phyloP scores from a whole-genome alignment of 495 filamentous ascomycete species.

The Thozetella sp. region DNA sequence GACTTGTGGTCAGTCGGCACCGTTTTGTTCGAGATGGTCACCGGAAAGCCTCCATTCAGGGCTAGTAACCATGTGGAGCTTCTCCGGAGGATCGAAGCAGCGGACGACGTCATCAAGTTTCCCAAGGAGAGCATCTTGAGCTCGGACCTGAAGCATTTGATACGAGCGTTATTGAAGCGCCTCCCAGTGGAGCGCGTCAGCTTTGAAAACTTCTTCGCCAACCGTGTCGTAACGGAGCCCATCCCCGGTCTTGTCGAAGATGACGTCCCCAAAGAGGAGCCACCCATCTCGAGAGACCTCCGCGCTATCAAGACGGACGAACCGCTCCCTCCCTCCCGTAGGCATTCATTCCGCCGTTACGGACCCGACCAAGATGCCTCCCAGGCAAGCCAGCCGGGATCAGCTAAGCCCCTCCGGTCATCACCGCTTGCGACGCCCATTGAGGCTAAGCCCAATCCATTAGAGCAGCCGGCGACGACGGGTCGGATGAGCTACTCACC shows the following conservation, averaged over 20 bases:
- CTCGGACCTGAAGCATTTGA: conserved; percentile 77
- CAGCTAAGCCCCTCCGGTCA: conserved; percentile 34
- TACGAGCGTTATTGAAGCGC: conserved; percentile 79
- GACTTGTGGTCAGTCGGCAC: conserved; percentile 98
- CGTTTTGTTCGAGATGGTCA: conserved; percentile 92
- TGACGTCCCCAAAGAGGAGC: conserved; percentile 56
- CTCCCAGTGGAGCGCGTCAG: conserved; percentile 81
- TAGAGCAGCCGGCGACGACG: conserved; percentile 18
- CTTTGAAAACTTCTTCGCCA: conserved; percentile 80
- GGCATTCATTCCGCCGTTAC: conserved; percentile 21
- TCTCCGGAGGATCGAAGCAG: conserved; percentile 84
- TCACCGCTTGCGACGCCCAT: conserved; percentile 37
- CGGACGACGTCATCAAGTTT: conserved; percentile 82
- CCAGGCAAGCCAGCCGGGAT: conserved; percentile 26
- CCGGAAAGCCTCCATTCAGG: conserved; percentile 86
- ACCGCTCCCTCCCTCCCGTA: conserved; percentile 10
- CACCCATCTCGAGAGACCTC: conserved; percentile 19
- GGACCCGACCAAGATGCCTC: conserved; percentile 28
- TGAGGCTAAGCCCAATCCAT: conserved; percentile 29
- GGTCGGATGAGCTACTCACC: conserved; percentile 30
- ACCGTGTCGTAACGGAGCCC: conserved; percentile 69
- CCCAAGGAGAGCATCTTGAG: conserved; percentile 72
- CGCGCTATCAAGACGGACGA: conserved; percentile 29
- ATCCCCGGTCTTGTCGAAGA: conserved; percentile 86
- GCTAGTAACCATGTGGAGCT: conserved; percentile 94